Percentiles rank a stretch among this genome's conserved stretches.
Conservation (phyloP, 2,329 filamentous ascomycete genomes). For the Alternaria novae-zelandiae region DNA sequence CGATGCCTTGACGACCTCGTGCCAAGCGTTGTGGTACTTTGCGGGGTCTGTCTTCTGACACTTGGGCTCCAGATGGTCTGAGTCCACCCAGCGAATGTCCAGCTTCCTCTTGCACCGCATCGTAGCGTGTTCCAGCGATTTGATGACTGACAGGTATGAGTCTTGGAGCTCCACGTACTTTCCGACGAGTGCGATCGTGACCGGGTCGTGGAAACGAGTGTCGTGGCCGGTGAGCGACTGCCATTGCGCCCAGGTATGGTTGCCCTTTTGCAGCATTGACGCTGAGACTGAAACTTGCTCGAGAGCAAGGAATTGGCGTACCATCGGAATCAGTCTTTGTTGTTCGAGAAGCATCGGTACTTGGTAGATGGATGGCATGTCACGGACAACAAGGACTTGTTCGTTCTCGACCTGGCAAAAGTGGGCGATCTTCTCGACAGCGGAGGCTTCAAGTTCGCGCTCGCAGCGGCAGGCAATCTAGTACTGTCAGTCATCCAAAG, state of each 20-base stretch:
- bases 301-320: slow-evolving; percentile 71
- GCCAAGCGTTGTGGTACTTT: slow-evolving; percentile 86
- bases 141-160: slow-evolving; percentile 82
- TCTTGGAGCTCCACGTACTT: slow-evolving; percentile 89
- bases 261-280: slow-evolving; percentile 66
- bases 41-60: slow-evolving; percentile 68
- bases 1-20: slow-evolving; percentile 73
- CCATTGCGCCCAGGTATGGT: slow-evolving; percentile 80
- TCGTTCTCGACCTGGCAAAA: slow-evolving; percentile 86
- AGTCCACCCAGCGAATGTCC: slow-evolving; percentile 83
- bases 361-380: slow-evolving; percentile 91
- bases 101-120: slow-evolving; percentile 85
- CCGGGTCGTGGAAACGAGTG: slow-evolving; percentile 69
- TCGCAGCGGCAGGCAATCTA: slow-evolving; percentile 94
- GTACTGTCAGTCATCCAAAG: background rate
- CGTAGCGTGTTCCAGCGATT: slow-evolving; percentile 87
- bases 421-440: slow-evolving; percentile 85
- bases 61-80: slow-evolving; percentile 78
- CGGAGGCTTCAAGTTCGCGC: slow-evolving; percentile 71
- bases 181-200: slow-evolving; percentile 86
- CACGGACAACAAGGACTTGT: slow-evolving; percentile 85
- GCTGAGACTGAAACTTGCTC: slow-evolving; percentile 62
- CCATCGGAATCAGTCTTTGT: slow-evolving; percentile 74
- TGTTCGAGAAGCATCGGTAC: slow-evolving; percentile 90
- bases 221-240: slow-evolving; percentile 71